Evolutionary conservation across 371 early-diverging fungal genomes (phyloP), one percentile per base, ranked within the genome.

Genomic region (Mortierella sp.): DNA sequence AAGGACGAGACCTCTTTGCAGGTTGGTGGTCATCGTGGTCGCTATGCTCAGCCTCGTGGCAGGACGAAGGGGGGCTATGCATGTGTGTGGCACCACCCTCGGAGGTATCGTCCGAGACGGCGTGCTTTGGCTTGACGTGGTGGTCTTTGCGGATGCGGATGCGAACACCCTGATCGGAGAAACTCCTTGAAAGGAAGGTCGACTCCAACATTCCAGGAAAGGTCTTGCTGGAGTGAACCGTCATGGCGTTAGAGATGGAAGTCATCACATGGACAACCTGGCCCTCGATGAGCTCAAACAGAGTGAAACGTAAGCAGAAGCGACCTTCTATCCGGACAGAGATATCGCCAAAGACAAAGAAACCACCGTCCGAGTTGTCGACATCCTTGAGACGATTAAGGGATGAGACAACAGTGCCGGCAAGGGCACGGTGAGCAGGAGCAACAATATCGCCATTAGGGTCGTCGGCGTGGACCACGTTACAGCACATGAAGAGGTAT

Each of bases 261-360:
- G 96, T 95, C 71, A 94, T 93, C 80, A 97, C 96, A 73, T 94
- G 95, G 81, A 93, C 93, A 6, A 97, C 96, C 78, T 95, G 93
- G 45, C 92, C 92, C 3, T 94, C 95, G 55, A 95, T 92, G 50
- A 97, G 95, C 86, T 98, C 98, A 90, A 95, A 98, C 38, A 99
- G 89, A 42, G 95, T 95, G 75, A 99, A 94, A 87, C 96, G 97
- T 24, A 99, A 90, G 16, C 97, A 90, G 83, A 97, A 98, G 24
- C 90, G 89, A 34, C 99, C 99, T 80, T 98, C 98, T 89, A 95
- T 94, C 50, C 98, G 90, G 24, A 98, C 96, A 3, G 96, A 96
- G 71, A 99, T 88, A 84, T 99, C 99, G 48, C 97, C 97, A 89
- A 98, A 99, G 50, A 98, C 98, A 91, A 98, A 98, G 88, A 97